Conservation (phyloP, 495 filamentous ascomycete species). For the Geoglossum glabrum region DNA sequence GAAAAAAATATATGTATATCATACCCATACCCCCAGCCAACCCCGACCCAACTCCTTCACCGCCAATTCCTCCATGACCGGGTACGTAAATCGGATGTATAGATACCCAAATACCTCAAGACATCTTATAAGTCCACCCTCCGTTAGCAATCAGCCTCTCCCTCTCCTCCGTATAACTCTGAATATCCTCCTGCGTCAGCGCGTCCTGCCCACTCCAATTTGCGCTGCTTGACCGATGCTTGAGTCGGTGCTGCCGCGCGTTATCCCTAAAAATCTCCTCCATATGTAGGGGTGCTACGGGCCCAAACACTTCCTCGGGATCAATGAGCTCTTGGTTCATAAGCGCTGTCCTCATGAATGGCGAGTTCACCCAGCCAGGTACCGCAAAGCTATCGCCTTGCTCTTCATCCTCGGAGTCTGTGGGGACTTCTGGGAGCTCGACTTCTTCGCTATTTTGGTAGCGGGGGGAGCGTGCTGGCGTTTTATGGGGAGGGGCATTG, state of each 20-base stretch:
- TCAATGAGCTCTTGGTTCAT: slow-evolving; percentile 62
- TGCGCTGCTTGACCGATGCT: slow-evolving; percentile 74
- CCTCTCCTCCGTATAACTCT: slow-evolving; percentile 58
- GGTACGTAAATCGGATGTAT: too few species aligned
- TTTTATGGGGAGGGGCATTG: slow-evolving; percentile 36
- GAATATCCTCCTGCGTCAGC: slow-evolving; percentile 74
- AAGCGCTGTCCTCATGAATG: slow-evolving; percentile 48
- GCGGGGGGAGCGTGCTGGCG: slow-evolving; percentile 23
- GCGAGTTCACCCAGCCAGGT: slow-evolving; percentile 69
- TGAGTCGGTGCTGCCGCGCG: slow-evolving; percentile 64
- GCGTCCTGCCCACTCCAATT: slow-evolving; percentile 80
- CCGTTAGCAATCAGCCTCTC: slow-evolving; percentile 66
- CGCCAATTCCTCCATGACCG: background rate
- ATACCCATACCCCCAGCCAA: background rate
- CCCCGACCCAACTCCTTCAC: background rate
- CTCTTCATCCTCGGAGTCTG: slow-evolving; percentile 67
- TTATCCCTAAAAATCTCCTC: slow-evolving; percentile 83
- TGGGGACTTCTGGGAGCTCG: slow-evolving; percentile 70
- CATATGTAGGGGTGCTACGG: slow-evolving; percentile 66
- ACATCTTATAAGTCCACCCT: slow-evolving; percentile 51
- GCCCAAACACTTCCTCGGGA: slow-evolving; percentile 75
- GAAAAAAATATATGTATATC: too few species aligned
- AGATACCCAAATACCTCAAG: too few species aligned
- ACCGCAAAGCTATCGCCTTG: slow-evolving; percentile 32
- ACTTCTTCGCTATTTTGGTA: slow-evolving; percentile 67